Evolutionary conservation across 1,139 yeast genomes (phyloP).

Genomic region (Debaryomyces subglobosus): DNA sequence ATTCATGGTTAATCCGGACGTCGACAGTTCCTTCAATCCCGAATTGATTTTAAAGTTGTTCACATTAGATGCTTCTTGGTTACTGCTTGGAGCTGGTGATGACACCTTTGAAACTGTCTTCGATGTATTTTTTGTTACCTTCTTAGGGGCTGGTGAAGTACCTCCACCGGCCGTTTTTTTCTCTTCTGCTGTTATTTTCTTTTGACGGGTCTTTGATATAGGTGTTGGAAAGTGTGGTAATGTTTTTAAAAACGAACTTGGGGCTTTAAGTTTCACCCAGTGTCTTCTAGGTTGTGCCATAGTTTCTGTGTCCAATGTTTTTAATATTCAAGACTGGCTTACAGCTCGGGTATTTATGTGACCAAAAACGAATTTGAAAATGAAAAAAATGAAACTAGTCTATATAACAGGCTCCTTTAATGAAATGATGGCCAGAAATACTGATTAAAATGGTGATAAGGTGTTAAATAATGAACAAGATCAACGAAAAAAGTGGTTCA

Average conservation of each 20-base stretch:
- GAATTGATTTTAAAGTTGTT: constrained; percentile 39
- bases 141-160: constrained; percentile 10
- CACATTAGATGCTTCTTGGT: constrained; percentile 1
- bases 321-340: background rate
- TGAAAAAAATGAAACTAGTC: background rate
- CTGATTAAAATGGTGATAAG: background rate
- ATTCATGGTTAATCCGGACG: constrained; percentile 48
- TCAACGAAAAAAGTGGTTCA: constrained; percentile 2
- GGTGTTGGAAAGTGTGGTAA: constrained; percentile 41
- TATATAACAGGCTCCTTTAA: background rate
- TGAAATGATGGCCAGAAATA: background rate
- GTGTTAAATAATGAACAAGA: background rate
- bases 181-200: constrained; percentile 34
- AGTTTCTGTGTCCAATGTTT: background rate
- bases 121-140: constrained; percentile 8
- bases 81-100: constrained; percentile 25
- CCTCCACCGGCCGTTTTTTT: constrained; percentile 17
- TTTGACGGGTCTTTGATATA: constrained; percentile 32
- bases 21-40: constrained; percentile 45
- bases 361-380: background rate
- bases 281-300: constrained; percentile 40
- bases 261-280: constrained; percentile 37
- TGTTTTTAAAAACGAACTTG: constrained; percentile 31
- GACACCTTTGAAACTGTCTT: constrained; percentile 21
- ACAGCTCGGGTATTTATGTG: background rate